Base-by-base conservation (phyloP, 495 filamentous ascomycete species). In the Penicillium tannophilum region DNA sequence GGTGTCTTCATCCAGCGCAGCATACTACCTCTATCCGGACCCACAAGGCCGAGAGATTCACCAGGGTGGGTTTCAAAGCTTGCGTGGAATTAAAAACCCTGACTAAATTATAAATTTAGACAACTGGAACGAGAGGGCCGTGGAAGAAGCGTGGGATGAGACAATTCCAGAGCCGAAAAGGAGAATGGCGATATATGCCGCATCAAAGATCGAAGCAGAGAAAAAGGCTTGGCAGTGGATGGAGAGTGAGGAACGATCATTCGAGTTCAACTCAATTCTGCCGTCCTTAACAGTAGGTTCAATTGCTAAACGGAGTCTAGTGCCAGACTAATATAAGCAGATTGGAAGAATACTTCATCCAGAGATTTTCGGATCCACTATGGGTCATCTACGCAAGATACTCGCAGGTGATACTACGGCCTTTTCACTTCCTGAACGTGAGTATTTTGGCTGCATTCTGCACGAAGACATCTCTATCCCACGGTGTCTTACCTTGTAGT, bases 151-250 rank as follows among this genome's bases (percentile, higher is more conserved):
- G 0, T 84, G 75, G 74, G 51, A 65, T 44, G 36, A 53, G 14
- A 28, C 48, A 16, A 52, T 54, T 6, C 59, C 63, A 1, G 19
- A n/a, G 0, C 24, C 41, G 6, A 23, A 20, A 3, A 71, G 64
- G 23, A 66, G 73, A 5, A 62, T 77, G n/a, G 70, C 65, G 0
- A 76, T 84, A 2, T 86, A 89, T 58, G 63, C 65, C 0, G 82
- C 82, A 0, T 80, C 78, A 58, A 88, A 89, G 61, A 78, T 75
- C 1, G 73, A 77, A 33, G 79, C 74, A 0, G 85, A 88, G 66
- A 75, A 69, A 35, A 69, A 72, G 4, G 60, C 81, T 3, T 87
- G 81, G 82, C 70, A 76, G 51, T 87, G 83, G 58, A 59, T 80
- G 2, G 67, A 78, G 23, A 73, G 81, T 46, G 49, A 83, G 11